Base-by-base conservation (phyloP, 2,329 filamentous ascomycete species). In the Parastagonospora avenae region DNA sequence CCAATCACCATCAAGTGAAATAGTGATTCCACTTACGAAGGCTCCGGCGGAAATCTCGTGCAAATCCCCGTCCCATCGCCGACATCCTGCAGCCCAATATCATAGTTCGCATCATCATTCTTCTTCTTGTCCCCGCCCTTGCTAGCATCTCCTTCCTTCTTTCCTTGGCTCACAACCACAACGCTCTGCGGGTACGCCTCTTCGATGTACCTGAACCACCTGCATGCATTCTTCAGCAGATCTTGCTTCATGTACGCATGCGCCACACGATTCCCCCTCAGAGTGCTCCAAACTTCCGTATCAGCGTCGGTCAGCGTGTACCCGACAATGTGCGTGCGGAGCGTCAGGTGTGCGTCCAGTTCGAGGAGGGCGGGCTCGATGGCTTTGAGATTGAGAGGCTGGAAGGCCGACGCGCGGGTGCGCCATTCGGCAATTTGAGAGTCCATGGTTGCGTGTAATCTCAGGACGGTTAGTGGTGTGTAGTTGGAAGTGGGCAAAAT, bases 11-110 rank as follows among this genome's bases (percentile, higher is more conserved):
- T 47, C 14, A 27, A n/a, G 27, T 28, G 1, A 16, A 11, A n/a
- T 29, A 14, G 38, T 12, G 2, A n/a, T 28, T 12, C 36, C 5
- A 79, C 85, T 76, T 74, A 89, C 80, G 91, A 96, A 58, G 93
- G 93, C 85, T 97, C 93, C 3, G 93, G 93, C 12, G 93, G 87
- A 78, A 97, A 97, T 65, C 92, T 83, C 16, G 91, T 96, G 15
- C 97, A 90, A 50, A 97, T 92, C 2, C 91, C 67, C 0, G 62
- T 65, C 2, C 67, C 92, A 72, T 93, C 87, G 32, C 93, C 90
- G 8, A 89, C 88, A 71, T 95, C 90, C 66, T 89, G 86, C 32
- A 97, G 82, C 2, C 87, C 89, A 73, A 97, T 90, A 70, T 95
- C 92, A 76, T 94, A 97, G 80, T 86, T 96, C 51, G 85, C 91